Conservation (phyloP, 495 filamentous ascomycete genomes). For the Hypomontagnella monticulosa region DNA sequence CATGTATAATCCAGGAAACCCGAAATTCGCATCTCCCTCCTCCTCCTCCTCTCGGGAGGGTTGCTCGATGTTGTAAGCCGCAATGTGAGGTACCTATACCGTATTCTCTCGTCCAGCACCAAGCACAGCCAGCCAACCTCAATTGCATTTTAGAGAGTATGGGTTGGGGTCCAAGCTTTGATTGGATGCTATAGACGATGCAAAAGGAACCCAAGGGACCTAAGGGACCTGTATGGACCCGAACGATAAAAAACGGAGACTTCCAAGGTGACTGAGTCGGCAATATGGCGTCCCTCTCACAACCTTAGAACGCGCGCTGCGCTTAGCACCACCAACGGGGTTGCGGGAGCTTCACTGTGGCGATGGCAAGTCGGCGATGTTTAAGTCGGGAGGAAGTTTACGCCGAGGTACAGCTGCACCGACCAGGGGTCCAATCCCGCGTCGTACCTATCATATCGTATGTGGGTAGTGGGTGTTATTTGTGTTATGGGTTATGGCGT, state of each 20-base stretch:
- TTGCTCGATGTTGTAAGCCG: slow-evolving; percentile 12
- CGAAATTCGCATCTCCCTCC: no score
- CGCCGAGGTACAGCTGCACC: slow-evolving; percentile 33
- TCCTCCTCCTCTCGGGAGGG: neutral
- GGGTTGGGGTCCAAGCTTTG: slow-evolving; percentile 14
- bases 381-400: slow-evolving; percentile 28
- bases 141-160: slow-evolving; percentile 10
- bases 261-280: slow-evolving; percentile 13
- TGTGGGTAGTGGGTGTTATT: neutral
- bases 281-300: slow-evolving; percentile 3
- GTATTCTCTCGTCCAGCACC: slow-evolving; percentile 11
- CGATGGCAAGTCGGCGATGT: slow-evolving; percentile 37
- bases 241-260: slow-evolving; percentile 15
- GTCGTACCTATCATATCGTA: slow-evolving; percentile 18
- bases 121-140: slow-evolving; percentile 2
- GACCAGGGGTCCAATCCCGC: slow-evolving; percentile 33
- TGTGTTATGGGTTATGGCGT: no score
- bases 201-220: neutral
- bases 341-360: slow-evolving; percentile 9
- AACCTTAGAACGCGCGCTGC: slow-evolving; percentile 35
- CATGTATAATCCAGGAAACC: neutral
- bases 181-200: slow-evolving; percentile 13
- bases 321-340: slow-evolving; percentile 28
- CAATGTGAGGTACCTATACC: slow-evolving; percentile 16
- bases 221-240: slow-evolving; percentile 14